Evolutionary conservation across 2,329 filamentous ascomycete species (phyloP).

Genomic region (Seiridium cupressi): DNA sequence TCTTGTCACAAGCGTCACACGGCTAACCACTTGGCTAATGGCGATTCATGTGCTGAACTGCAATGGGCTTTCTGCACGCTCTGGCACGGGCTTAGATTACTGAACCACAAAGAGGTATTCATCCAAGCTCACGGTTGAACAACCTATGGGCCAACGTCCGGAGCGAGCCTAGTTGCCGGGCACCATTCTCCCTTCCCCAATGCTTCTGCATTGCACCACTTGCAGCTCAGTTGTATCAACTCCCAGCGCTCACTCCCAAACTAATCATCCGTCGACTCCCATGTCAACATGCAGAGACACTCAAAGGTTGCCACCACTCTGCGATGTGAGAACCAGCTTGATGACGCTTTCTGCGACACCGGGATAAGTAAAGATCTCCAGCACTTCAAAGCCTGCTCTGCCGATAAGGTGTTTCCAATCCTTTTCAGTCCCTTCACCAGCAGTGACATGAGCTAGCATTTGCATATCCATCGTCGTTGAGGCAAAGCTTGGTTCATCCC

Average conservation of each 20-base stretch:
- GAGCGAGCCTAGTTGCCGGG: no score
- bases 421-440: constrained; percentile 20
- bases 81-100: no score
- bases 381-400: constrained; percentile 17
- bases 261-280: not conserved
- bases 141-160: no score
- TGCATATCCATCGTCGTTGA: constrained; percentile 24
- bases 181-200: no score
- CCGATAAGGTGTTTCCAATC: constrained; percentile 16
- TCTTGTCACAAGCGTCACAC: no score
- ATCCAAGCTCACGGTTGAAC: no score
- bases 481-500: constrained; percentile 17
- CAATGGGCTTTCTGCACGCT: no score
- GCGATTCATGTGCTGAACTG: no score
- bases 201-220: not conserved
- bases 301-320: not conserved
- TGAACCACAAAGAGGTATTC: no score
- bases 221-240: not conserved
- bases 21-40: no score
- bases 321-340: constrained; percentile 17
- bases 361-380: constrained; percentile 17
- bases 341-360: constrained; percentile 22
- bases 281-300: not conserved
- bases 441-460: constrained; percentile 19
- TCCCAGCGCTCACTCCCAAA: no score